Evolutionary conservation across 2,329 filamentous ascomycete genomes (phyloP).

Genomic region (Hypoxylon sp.): DNA sequence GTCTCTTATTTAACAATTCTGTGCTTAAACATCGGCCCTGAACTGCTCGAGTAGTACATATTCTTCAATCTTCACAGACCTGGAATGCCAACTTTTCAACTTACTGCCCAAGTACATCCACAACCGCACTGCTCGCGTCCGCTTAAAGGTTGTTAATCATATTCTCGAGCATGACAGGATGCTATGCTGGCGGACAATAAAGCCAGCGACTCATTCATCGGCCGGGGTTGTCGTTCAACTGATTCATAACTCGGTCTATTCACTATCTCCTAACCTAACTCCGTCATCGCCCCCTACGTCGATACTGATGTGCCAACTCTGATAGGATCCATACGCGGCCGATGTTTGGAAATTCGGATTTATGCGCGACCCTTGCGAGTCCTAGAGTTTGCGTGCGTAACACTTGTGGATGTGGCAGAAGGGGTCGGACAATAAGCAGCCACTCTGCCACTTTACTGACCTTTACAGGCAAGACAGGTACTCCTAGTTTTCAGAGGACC

Average conservation of each 20-base stretch:
- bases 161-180: background rate
- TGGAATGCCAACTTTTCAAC: too few relatives aligned
- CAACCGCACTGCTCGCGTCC: background rate
- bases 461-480: background rate
- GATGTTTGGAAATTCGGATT: background rate
- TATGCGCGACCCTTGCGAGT: background rate
- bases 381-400: background rate
- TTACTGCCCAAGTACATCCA: too few relatives aligned
- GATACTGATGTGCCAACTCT: background rate
- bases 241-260: too few relatives aligned
- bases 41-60: background rate
- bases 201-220: background rate
- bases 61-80: background rate
- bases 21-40: background rate
- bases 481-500: background rate
- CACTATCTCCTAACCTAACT: too few relatives aligned
- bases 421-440: conserved; percentile 1
- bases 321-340: background rate
- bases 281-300: background rate
- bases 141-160: background rate
- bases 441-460: background rate
- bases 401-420: background rate
- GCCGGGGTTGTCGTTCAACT: background rate
- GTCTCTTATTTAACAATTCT: background rate
- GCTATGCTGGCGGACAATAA: background rate